A percentile compares a stretch with the other conserved stretches of the same genome.
phyloP scores from a whole-genome alignment of 306 rosid genomes.

The Amphicarpaea edgeworthii region DNA sequence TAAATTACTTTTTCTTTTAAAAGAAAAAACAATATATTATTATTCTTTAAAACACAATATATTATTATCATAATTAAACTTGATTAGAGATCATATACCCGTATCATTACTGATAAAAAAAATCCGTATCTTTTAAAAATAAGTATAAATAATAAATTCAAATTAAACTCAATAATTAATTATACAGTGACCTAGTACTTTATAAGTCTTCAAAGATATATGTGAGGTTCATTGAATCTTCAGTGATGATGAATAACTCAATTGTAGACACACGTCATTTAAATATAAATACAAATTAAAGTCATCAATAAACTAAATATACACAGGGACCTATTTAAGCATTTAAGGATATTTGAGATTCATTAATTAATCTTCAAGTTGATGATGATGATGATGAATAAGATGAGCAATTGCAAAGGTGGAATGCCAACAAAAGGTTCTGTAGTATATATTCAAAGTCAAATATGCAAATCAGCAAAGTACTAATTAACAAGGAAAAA shows the following conservation, averaged over 20 bases:
- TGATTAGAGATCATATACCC: neutral
- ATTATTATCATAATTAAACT: neutral
- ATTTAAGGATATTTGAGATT: neutral
- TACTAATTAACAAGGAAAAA: too few species aligned
- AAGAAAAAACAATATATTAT: too few species aligned
- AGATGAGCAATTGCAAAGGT: neutral
- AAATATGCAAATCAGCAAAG: neutral
- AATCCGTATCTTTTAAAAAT: too few species aligned
- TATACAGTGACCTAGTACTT: neutral
- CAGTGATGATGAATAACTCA: neutral
- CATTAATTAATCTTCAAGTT: neutral
- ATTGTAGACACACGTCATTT: neutral
- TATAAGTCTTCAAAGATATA: neutral
- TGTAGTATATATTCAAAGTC: neutral
- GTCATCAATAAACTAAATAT: constrained; percentile 1
- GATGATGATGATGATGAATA: neutral
- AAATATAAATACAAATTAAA: neutral
- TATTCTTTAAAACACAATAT: too few species aligned
- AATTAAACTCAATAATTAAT: constrained; percentile 1
- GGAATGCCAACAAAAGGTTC: neutral
- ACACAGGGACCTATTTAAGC: neutral
- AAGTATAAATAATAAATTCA: neutral
- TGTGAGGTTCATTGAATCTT: neutral
- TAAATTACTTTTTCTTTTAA: too few species aligned
- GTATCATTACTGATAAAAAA: too few species aligned